Percentiles rank a stretch among this genome's conserved stretches.
Evolutionary conservation across 176 grass and related monocot species (phyloP).

Genomic region (Leersia perrieri): DNA sequence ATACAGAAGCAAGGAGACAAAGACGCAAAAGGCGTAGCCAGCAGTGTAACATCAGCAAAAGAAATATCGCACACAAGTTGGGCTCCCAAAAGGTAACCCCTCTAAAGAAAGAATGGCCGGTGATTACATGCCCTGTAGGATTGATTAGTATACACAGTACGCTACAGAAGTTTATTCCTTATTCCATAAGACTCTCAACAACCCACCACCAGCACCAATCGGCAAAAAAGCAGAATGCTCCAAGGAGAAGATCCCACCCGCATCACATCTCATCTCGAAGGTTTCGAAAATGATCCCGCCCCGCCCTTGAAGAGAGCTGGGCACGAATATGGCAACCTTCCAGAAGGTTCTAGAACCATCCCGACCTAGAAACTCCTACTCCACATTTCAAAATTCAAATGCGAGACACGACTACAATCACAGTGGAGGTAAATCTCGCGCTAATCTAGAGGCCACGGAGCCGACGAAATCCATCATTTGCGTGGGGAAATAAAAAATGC

Average conservation of each 20-base stretch:
- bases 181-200: constrained; percentile 16
- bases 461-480: background rate
- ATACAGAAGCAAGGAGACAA: constrained; percentile 26
- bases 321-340: background rate
- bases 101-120: constrained; percentile 12
- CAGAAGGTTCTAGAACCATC: constrained; percentile 26
- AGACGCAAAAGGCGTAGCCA: constrained; percentile 11
- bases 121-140: background rate
- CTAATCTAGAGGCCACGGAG: background rate
- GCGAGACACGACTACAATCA: background rate
- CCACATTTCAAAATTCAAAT: background rate
- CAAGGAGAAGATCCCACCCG: constrained; percentile 1
- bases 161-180: constrained; percentile 10
- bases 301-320: background rate
- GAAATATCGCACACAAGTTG: background rate
- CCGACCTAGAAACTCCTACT: background rate
- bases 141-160: background rate
- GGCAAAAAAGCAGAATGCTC: constrained; percentile 1
- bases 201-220: background rate
- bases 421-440: background rate
- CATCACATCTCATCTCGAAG: background rate
- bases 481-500: background rate
- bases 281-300: background rate
- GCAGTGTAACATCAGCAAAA: constrained; percentile 15
- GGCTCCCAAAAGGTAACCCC: background rate